Conservation (phyloP, 345 rosid genomes). For the Populus davidiana region DNA sequence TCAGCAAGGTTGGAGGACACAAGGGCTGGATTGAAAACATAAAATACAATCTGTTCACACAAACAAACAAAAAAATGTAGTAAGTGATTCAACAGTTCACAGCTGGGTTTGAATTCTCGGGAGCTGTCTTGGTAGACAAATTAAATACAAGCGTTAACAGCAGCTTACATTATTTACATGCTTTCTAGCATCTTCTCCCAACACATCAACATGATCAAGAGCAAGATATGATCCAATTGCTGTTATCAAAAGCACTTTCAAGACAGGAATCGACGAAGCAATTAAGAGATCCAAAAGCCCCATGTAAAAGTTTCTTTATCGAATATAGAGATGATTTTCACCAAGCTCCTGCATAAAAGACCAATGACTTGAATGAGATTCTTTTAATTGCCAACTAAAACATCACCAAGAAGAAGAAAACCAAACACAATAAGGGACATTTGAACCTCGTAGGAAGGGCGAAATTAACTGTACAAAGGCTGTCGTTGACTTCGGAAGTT, state of each 20-base stretch:
- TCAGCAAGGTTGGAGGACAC: constrained; percentile 45
- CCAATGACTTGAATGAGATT: no score
- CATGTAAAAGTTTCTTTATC: constrained; percentile 24
- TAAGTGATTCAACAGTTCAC: neutral
- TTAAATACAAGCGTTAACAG: neutral
- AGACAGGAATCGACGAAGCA: constrained; percentile 54
- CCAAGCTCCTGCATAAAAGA: neutral
- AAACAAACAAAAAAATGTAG: neutral
- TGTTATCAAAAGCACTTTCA: constrained; percentile 53
- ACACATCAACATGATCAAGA: constrained; percentile 41
- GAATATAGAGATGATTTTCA: neutral
- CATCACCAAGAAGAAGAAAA: no score
- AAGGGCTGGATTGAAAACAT: constrained; percentile 59
- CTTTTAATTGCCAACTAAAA: no score
- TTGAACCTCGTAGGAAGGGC: no score
- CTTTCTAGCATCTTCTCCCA: constrained; percentile 52
- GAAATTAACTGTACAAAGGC: no score
- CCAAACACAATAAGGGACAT: no score
- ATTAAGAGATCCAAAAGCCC: constrained; percentile 53
- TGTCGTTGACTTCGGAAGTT: no score
- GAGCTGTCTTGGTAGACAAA: neutral
- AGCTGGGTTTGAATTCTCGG: neutral
- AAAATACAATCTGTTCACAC: constrained; percentile 45
- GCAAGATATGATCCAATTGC: constrained; percentile 61
- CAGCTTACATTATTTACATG: constrained; percentile 49